A percentile compares a stretch with the other conserved stretches of the same genome.
Evolutionary conservation across 2,329 filamentous ascomycete species (phyloP).

Genomic region (Fusarium anguioides): DNA sequence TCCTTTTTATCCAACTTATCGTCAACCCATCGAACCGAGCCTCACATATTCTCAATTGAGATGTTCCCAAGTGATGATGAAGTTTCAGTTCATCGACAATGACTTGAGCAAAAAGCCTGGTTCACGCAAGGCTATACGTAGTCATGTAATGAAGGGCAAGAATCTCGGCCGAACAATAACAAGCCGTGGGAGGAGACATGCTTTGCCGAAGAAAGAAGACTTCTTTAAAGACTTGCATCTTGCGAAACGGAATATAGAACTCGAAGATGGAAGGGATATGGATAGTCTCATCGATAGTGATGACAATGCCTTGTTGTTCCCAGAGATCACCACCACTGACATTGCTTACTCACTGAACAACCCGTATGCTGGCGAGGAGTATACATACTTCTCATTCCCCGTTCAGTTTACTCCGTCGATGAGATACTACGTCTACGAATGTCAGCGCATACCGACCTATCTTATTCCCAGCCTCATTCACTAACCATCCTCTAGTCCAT

Average conservation of each 20-base stretch:
- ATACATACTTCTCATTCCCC: slow-evolving; percentile 37
- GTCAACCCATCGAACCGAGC: not conserved
- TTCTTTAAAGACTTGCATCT: not conserved
- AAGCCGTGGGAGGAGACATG: slow-evolving; percentile 35
- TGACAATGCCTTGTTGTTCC: slow-evolving; percentile 22
- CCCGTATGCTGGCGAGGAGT: slow-evolving; percentile 28
- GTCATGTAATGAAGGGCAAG: slow-evolving; percentile 43
- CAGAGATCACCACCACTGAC: slow-evolving; percentile 18
- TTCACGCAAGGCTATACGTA: slow-evolving; percentile 31
- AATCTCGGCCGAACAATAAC: slow-evolving; percentile 35
- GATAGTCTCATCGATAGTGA: not conserved
- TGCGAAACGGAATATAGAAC: too few relatives aligned
- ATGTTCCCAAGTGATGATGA: slow-evolving; percentile 17
- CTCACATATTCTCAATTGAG: not conserved
- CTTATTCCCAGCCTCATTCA: not conserved
- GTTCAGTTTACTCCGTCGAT: slow-evolving; percentile 35
- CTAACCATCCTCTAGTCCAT: slow-evolving; percentile 21
- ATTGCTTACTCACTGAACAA: not conserved
- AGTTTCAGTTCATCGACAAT: slow-evolving; percentile 37
- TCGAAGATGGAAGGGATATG: not conserved
- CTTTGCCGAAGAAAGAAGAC: not conserved
- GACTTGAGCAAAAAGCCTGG: slow-evolving; percentile 2
- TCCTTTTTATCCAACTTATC: not conserved
- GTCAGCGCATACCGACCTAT: not conserved
- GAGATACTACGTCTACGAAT: slow-evolving; percentile 37